A percentile compares a stretch with the other conserved stretches of the same genome.
Conservation (phyloP, 805 yeast species). For the Sungouiozyma ichnusensis region DNA sequence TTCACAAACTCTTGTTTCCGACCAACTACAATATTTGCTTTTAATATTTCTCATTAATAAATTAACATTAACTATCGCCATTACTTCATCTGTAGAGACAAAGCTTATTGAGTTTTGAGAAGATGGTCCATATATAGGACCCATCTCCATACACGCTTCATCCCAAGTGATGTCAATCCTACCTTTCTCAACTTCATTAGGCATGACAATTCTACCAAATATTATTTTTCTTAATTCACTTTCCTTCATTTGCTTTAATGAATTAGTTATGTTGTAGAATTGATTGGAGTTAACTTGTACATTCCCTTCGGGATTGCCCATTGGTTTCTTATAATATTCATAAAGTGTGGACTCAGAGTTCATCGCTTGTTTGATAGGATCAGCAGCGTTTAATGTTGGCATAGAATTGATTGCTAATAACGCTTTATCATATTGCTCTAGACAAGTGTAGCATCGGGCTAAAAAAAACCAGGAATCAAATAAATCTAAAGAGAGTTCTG, state of each 20-base stretch:
- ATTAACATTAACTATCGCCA: conserved; percentile 17
- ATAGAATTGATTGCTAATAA: conserved; percentile 25
- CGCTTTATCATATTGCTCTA: conserved; percentile 17
- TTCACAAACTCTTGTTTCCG: conserved; percentile 44
- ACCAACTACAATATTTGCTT: conserved; percentile 21
- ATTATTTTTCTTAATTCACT: conserved; percentile 15
- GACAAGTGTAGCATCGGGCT: conserved; percentile 20
- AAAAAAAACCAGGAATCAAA: conserved; percentile 24
- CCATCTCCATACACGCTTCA: conserved; percentile 16
- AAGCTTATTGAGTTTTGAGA: conserved; percentile 22
- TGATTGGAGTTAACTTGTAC: conserved; percentile 18
- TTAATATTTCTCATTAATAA: conserved; percentile 22
- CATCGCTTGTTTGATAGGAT: conserved; percentile 15
- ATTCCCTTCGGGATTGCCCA: conserved; percentile 9
- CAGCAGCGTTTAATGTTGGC: conserved; percentile 20
- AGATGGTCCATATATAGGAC: conserved; percentile 27
- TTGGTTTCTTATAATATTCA: conserved; percentile 21
- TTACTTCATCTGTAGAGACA: conserved; percentile 23
- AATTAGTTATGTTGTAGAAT: conserved; percentile 14
- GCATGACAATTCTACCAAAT: conserved; percentile 26
- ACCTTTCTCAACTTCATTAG: conserved; percentile 18
- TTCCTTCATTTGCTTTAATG: conserved; percentile 19
- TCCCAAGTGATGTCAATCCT: conserved; percentile 19
- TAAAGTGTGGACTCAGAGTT: conserved; percentile 8
- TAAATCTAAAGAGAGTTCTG: conserved; percentile 23